These are phyloP conservation scores for Capsella bursapastoris DNA, from an alignment of 345 rosid species.

Conservation along the genomic window DNA sequence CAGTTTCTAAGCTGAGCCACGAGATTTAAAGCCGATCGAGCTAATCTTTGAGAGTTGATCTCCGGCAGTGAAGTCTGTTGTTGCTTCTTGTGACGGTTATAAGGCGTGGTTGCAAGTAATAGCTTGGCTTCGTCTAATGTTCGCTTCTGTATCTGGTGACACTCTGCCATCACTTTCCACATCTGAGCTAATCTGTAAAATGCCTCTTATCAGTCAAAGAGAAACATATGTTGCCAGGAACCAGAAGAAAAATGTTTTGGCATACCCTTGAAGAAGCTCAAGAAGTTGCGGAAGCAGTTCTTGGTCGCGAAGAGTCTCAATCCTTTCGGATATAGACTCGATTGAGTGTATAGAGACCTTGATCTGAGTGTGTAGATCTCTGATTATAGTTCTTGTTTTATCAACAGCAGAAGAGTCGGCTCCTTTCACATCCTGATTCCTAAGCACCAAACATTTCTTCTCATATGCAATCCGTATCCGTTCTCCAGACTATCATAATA, in stretches of 20 bases:
- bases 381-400: slow-evolving; percentile 71
- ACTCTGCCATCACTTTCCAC: slow-evolving; percentile 97
- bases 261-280: slow-evolving; percentile 87
- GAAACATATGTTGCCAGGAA: not conserved
- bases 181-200: slow-evolving; percentile 68
- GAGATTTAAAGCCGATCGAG: slow-evolving; percentile 70
- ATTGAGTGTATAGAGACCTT: slow-evolving; percentile 83
- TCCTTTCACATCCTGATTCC: slow-evolving; percentile 83
- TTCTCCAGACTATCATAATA: slow-evolving; percentile 70
- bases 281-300: slow-evolving; percentile 93
- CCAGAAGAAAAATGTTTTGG: slow-evolving; percentile 6
- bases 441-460: slow-evolving; percentile 70
- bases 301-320: slow-evolving; percentile 86
- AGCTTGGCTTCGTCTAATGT: slow-evolving; percentile 87
- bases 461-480: slow-evolving; percentile 73
- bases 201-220: not conserved
- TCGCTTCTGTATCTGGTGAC: slow-evolving; percentile 80
- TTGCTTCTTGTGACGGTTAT: slow-evolving; percentile 58
- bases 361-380: slow-evolving; percentile 83
- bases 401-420: slow-evolving; percentile 63
- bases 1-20: slow-evolving; percentile 83
- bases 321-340: slow-evolving; percentile 83
- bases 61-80: slow-evolving; percentile 54
- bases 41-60: slow-evolving; percentile 67
- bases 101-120: slow-evolving; percentile 73